Evolutionary conservation across 495 filamentous ascomycete species (phyloP), one percentile per base, ranked within the genome.

Genomic region (Penicillium canariense): DNA sequence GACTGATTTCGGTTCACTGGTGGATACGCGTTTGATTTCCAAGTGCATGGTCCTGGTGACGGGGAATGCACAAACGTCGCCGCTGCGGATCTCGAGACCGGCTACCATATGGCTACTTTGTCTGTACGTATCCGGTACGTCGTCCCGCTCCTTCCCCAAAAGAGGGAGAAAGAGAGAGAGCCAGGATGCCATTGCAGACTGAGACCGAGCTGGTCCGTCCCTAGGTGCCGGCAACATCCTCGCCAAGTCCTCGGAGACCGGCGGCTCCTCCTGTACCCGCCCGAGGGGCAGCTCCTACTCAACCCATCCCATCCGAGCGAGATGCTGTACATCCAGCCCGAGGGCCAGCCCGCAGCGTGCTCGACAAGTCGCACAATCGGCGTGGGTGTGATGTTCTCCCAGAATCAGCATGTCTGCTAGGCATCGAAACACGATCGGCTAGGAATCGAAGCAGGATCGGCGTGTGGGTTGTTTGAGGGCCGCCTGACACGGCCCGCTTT

Each of bases 181-280:
- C 38, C 17, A 42, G 3, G 38, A 25, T 42, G 38, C 38, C 22
- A 12, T 42, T 5, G 1, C 38, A 23, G 38, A 23, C 20, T 9
- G 38, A 42, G 20, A 42, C 38, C 25, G 38, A 12, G n/a, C 12
- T 5, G 38, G 2, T 42, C 38, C 91, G 92, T 76, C 96, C 34
- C 11, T n/a, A 22, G 89, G 91, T 15, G 92, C 95, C 85, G 90
- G 90, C 22, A 96, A 96, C 61, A 77, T 96, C 6, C 84, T 94
- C 40, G 88, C 65, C 91, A 96, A 60, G 79, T 93, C 52, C 70
- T 74, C 31, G 89, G 90, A 23, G 73, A 74, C 0, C 93, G 92
- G 68, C 73, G 80, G 31, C 77, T 96, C 27, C 67, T 89, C 4
- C 77, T 96, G 12, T 96, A 87, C 68, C 90, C 88, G 10, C 91